These are phyloP conservation scores for Emydomyces testavorans DNA, from an alignment of 2,329 filamentous ascomycete genomes.

Conservation along the genomic window DNA sequence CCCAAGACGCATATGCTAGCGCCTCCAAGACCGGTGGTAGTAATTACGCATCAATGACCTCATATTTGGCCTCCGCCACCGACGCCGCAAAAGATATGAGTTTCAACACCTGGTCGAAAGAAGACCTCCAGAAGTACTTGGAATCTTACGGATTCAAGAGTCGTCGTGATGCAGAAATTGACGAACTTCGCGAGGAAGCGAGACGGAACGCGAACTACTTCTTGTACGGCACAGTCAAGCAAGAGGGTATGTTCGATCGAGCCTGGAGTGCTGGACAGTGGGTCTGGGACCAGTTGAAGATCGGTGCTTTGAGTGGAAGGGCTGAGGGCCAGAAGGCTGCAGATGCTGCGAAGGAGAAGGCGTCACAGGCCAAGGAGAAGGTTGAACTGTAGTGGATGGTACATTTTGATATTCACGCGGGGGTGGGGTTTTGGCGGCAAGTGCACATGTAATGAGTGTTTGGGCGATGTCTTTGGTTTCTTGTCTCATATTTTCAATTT, in stretches of 20 bases:
- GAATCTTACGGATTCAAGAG: slow-evolving; percentile 63
- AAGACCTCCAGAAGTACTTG: slow-evolving; percentile 65
- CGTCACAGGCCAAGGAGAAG: slow-evolving; percentile 16
- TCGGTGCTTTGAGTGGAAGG: slow-evolving; percentile 38
- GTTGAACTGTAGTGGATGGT: slow-evolving; percentile 12
- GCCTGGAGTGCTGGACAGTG: slow-evolving; percentile 40
- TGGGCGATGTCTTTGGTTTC: no score
- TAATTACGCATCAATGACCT: slow-evolving; percentile 54
- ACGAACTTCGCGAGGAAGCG: slow-evolving; percentile 59
- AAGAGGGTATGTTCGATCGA: slow-evolving; percentile 53
- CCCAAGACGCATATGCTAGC: slow-evolving; percentile 37
- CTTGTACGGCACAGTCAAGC: slow-evolving; percentile 60
- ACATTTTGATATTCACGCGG: no score
- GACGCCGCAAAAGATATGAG: slow-evolving; percentile 51
- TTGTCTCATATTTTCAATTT: no score
- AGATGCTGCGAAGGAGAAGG: slow-evolving; percentile 35
- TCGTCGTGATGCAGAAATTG: slow-evolving; percentile 55
- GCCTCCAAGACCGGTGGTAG: slow-evolving; percentile 39
- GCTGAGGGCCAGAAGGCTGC: slow-evolving; percentile 40
- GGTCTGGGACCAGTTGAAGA: slow-evolving; percentile 39
- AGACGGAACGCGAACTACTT: slow-evolving; percentile 66
- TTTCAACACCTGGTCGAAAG: slow-evolving; percentile 61
- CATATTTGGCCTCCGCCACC: slow-evolving; percentile 56
- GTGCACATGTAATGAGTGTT: no score
- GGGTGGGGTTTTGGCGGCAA: no score